Evolutionary conservation across 2,329 filamentous ascomycete species (phyloP).

Genomic region (Tolypocladium endophyticum): DNA sequence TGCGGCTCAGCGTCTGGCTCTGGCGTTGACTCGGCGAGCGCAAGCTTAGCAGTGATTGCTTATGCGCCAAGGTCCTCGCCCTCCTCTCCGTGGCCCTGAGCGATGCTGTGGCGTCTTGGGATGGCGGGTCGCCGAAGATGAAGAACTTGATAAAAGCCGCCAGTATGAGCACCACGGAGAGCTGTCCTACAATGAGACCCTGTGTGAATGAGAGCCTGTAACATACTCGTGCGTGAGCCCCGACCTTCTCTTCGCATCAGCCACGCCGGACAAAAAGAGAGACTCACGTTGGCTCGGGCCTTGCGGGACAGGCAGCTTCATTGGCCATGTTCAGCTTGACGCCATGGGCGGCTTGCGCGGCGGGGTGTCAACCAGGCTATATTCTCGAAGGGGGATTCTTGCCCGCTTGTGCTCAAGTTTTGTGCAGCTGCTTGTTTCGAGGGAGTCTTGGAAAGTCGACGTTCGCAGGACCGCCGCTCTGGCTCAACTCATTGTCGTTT

Average conservation of each 20-base stretch:
- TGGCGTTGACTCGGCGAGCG: conserved; percentile 32
- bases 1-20: conserved; percentile 42
- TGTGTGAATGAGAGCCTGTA: conserved; percentile 79
- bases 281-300: conserved; percentile 36
- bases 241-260: neutral
- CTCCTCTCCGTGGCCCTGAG: conserved; percentile 65
- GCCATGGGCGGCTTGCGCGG: neutral
- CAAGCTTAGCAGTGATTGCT: conserved; percentile 59
- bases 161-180: conserved; percentile 83
- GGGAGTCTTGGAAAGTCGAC: neutral
- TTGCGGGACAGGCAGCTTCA: conserved; percentile 28
- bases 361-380: neutral
- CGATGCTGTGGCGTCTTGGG: conserved; percentile 68
- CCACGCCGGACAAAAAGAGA: too few species aligned
- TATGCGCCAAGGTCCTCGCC: conserved; percentile 64
- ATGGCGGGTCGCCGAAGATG: conserved; percentile 92
- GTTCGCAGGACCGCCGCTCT: neutral
- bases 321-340: conserved; percentile 20
- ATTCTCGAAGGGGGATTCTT: neutral
- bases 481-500: neutral
- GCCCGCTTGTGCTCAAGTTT: neutral
- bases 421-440: neutral
- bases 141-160: conserved; percentile 99
- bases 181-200: conserved; percentile 83
- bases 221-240: neutral